Base-by-base conservation (phyloP, 495 filamentous ascomycete genomes). In the Halenospora varia region DNA sequence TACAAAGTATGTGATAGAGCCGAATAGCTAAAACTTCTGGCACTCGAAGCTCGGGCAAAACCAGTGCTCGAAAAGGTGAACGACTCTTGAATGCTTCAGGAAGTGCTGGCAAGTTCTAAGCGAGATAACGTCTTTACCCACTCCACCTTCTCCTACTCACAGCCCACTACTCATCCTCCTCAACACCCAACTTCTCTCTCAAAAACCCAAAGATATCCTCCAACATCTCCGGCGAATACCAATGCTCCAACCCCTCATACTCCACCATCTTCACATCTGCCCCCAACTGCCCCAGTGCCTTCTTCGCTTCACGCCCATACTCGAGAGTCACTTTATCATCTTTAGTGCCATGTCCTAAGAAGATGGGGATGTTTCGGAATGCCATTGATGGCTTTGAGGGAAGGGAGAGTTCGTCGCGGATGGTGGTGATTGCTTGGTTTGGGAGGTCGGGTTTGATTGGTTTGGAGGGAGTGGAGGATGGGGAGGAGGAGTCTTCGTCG, bases 181-280 rank as follows among this genome's bases (percentile, higher is more conserved):
- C n/a, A n/a, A n/a, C n/a, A n/a, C n/a, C n/a, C n/a, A 64, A n/a
- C 23, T 61, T 60, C 46, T 50, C 25, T 50, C 60, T 66, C 11
- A 79, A 60, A 57, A 80, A 76, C 0, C 24, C 8, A 4, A 74
- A 60, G 17, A 80, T 65, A 65, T 82, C 78, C n/a, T 70, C 53
- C 42, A 79, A 67, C 65, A 78, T 74, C 46, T 71, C 68, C n/a
- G 63, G 65, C 11, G 75, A 76, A 59, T 77, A 84, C 78, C 77
- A 81, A 61, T 82, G 77, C 0, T 75, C 77, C 9, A 82, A 65
- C 1, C 69, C 73, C 20, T 69, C 49, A 60, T 82, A 83, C 20
- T 64, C 67, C 50, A 70, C 73, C 72, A 73, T 76, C 6, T 66
- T 65, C 9, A 72, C 67, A 52, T 76, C 60, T 22, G 77, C 55